A percentile compares a stretch with the other conserved stretches of the same genome.
Conservation (phyloP, 768 basidiomycete species). For the Mycena crocata region DNA sequence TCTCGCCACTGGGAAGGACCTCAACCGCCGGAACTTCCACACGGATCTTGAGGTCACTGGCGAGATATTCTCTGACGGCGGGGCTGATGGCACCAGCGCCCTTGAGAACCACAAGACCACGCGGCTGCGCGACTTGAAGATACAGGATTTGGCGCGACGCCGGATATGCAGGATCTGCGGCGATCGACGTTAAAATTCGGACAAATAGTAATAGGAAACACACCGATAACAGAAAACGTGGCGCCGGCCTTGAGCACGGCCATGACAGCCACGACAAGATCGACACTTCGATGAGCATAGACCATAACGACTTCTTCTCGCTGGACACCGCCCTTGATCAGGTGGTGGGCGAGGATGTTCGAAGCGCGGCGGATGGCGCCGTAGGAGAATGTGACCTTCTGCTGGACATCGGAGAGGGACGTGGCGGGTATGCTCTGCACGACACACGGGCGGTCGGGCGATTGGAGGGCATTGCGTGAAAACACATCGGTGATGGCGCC, state of each 20-base stretch:
- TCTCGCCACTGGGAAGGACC: conserved; percentile 69
- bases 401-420: conserved; percentile 56
- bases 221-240: conserved; percentile 97
- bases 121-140: conserved; percentile 91
- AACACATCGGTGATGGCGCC: conserved; percentile 98
- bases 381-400: conserved; percentile 78
- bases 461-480: conserved; percentile 81
- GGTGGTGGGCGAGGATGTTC: conserved; percentile 91
- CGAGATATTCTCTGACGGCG: conserved; percentile 86
- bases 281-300: conserved; percentile 95
- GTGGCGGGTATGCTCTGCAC: conserved; percentile 75
- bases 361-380: conserved; percentile 83
- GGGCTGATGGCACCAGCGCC: conserved; percentile 88
- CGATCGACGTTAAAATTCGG: not conserved
- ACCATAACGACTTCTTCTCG: conserved; percentile 98
- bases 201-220: conserved; percentile 38
- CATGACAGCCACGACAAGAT: conserved; percentile 97
- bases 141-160: conserved; percentile 93
- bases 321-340: conserved; percentile 86
- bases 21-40: conserved; percentile 92
- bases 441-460: conserved; percentile 90
- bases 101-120: conserved; percentile 90
- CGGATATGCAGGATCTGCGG: conserved; percentile 94
- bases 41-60: conserved; percentile 82
- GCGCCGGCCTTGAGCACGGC: conserved; percentile 96